These are phyloP conservation scores for Xerophyta viscosa DNA, from an alignment of 106 monocot genomes.

Conservation along the genomic window DNA sequence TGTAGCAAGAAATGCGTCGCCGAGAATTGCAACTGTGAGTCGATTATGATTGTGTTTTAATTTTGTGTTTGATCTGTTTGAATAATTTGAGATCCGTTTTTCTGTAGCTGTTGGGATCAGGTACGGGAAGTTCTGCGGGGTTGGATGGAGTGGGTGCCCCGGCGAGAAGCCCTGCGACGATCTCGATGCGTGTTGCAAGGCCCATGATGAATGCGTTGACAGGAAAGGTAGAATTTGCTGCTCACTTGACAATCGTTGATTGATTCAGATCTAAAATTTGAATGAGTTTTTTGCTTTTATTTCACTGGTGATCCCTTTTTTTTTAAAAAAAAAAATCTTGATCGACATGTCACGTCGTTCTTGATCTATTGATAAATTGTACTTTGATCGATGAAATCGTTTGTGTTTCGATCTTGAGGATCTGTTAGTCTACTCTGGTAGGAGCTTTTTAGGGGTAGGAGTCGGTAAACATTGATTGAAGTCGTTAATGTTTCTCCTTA, in stretches of 20 bases:
- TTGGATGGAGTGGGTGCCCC: conserved; percentile 82
- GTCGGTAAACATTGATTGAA: too few species aligned
- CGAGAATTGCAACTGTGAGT: conserved; percentile 58
- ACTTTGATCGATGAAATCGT: too few species aligned
- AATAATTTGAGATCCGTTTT: not conserved
- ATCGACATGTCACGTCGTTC: too few species aligned
- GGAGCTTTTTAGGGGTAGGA: too few species aligned
- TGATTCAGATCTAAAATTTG: not conserved
- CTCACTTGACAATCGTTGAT: not conserved
- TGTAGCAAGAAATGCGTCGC: conserved; percentile 81
- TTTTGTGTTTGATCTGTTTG: not conserved
- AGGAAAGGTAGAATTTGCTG: conserved; percentile 36
- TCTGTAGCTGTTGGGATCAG: conserved; percentile 61
- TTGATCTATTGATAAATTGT: too few species aligned
- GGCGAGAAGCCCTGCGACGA: conserved; percentile 95
- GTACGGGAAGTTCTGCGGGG: conserved; percentile 85
- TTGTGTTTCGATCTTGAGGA: too few species aligned
- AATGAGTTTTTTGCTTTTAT: not conserved
- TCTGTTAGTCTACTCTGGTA: too few species aligned
- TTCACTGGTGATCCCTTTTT: too few species aligned
- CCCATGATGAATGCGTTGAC: conserved; percentile 77
- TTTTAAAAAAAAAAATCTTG: too few species aligned
- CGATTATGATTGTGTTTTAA: not conserved
- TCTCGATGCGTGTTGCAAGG: conserved; percentile 84
- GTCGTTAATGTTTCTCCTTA: too few species aligned